Evolutionary conservation across 1,139 yeast species (phyloP).

Genomic region (Groenewaldozyma sp.): DNA sequence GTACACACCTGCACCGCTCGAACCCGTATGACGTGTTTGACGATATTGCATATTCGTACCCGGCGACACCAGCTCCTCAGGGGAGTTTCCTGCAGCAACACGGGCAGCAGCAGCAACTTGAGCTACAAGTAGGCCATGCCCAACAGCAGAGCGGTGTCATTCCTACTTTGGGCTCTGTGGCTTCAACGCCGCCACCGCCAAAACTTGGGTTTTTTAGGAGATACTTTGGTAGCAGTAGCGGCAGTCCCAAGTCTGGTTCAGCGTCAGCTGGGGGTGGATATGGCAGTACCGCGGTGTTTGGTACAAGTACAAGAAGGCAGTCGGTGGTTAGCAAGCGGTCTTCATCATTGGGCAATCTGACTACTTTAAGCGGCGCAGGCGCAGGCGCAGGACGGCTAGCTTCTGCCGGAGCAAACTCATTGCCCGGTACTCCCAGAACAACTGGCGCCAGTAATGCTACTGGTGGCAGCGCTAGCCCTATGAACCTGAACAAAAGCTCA

Average conservation of each 20-base stretch:
- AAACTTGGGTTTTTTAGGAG: background rate
- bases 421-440: background rate
- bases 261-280: no score
- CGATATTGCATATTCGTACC: constrained; percentile 57
- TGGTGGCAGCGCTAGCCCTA: no score
- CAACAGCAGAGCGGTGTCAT: background rate
- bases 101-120: background rate
- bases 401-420: background rate
- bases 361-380: no score
- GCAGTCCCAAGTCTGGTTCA: no score
- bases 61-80: constrained; percentile 16
- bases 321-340: no score
- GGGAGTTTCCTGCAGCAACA: constrained; percentile 6
- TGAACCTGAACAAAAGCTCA: no score
- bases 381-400: no score
- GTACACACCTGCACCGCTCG: constrained; percentile 15
- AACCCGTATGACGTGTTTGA: constrained; percentile 68
- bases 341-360: background rate
- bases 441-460: background rate
- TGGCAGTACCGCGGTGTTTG: no score
- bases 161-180: no score
- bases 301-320: no score
- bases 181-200: no score
- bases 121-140: background rate
- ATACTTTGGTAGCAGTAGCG: no score